phyloP scores from a whole-genome alignment of 2,329 filamentous ascomycete species.

The Pezicula carpinea region DNA sequence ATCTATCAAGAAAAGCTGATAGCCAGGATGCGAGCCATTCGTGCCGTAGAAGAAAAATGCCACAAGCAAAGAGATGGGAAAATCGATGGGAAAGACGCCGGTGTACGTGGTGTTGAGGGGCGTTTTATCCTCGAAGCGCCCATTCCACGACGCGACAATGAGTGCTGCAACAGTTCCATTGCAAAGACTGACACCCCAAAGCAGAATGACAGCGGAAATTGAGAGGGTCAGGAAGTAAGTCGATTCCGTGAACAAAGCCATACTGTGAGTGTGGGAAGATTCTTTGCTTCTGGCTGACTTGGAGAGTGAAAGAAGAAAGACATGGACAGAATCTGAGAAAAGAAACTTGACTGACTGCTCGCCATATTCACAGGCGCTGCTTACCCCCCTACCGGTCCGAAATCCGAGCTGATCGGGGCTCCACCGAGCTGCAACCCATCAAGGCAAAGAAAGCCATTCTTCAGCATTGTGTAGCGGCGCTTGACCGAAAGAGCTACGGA shows the following conservation, averaged over 20 bases:
- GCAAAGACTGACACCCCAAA: constrained; percentile 20
- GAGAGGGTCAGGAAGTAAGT: constrained; percentile 3
- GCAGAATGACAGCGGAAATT: constrained; percentile 13
- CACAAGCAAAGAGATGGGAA: constrained; percentile 19
- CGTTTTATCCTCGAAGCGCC: constrained; percentile 16
- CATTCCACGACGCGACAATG: constrained; percentile 16
- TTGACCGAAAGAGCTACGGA: too few species aligned
- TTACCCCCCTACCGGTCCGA: too few species aligned
- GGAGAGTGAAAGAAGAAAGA: too few species aligned
- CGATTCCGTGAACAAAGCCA: neutral
- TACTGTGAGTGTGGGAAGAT: constrained; percentile 26
- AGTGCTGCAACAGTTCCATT: constrained; percentile 23
- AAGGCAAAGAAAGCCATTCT: too few species aligned
- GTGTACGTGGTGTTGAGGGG: constrained; percentile 22
- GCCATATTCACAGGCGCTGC: too few species aligned
- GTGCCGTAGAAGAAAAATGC: constrained; percentile 25
- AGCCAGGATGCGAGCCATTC: constrained; percentile 19
- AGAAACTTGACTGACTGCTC: too few species aligned
- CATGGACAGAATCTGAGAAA: too few species aligned
- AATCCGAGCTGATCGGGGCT: too few species aligned
- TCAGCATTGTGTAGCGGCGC: too few species aligned
- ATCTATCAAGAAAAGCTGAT: constrained; percentile 23
- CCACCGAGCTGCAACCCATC: too few species aligned
- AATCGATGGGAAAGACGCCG: constrained; percentile 22
- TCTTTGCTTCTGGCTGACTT: too few species aligned